phyloP scores from a whole-genome alignment of 768 basidiomycete genomes.

The Leccinum incarnatum region DNA sequence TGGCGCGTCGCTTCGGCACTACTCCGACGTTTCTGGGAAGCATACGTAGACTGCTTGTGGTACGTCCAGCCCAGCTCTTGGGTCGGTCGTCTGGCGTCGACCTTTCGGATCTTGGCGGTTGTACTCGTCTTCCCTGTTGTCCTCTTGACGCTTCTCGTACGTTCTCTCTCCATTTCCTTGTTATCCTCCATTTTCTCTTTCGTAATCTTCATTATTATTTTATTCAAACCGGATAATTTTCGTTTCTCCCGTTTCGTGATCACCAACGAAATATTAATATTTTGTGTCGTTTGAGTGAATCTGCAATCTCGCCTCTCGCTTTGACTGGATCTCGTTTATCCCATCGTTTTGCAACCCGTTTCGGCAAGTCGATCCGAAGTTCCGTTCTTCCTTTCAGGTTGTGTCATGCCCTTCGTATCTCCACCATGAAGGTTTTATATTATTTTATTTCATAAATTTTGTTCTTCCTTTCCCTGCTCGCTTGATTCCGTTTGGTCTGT shows the following conservation, averaged over 20 bases:
- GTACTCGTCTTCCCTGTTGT: constrained; percentile 48
- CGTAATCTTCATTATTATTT: constrained; percentile 5
- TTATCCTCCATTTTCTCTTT: constrained; percentile 4
- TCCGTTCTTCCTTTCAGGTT: constrained; percentile 1
- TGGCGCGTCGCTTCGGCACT: constrained; percentile 16
- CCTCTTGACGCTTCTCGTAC: constrained; percentile 64
- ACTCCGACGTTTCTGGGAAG: constrained; percentile 51
- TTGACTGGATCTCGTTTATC: not conserved
- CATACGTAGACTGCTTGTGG: constrained; percentile 63
- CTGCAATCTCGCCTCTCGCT: constrained; percentile 1
- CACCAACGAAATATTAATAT: not conserved
- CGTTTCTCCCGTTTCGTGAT: not conserved
- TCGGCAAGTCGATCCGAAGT: constrained; percentile 15
- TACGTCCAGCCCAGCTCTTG: constrained; percentile 62
- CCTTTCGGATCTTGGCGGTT: constrained; percentile 62
- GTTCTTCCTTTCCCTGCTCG: not conserved
- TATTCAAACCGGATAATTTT: not conserved
- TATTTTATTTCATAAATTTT: not conserved
- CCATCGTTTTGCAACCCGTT: not conserved
- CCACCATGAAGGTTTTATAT: constrained; percentile 6
- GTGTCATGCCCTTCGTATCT: constrained; percentile 11
- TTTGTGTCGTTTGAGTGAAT: constrained; percentile 1
- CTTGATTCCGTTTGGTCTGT: constrained; percentile 2
- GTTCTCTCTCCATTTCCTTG: constrained; percentile 24
- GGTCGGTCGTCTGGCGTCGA: constrained; percentile 62